Percentiles rank a stretch among this genome's conserved stretches.
These are phyloP conservation scores for sunflower (Helianthus annuus) DNA, from an alignment of 129 eudicot genomes.

Conservation along the genomic window DNA sequence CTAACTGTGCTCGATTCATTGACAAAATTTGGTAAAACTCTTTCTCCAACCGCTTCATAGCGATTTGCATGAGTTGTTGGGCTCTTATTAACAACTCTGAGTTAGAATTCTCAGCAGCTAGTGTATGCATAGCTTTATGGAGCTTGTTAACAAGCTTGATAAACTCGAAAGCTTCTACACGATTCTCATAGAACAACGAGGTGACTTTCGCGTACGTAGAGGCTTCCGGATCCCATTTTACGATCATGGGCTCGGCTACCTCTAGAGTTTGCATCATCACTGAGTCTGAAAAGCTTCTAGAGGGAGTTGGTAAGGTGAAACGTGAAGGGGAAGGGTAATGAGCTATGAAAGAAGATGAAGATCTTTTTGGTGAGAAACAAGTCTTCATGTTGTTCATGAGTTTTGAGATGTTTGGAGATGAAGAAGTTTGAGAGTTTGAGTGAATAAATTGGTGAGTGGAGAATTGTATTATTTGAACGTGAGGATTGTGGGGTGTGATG, in stretches of 20 bases:
- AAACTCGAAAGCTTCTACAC: constrained; percentile 52
- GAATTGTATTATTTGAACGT: not conserved
- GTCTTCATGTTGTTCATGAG: constrained; percentile 29
- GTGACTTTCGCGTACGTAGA: constrained; percentile 57
- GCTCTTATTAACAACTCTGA: constrained; percentile 49
- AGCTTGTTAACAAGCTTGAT: constrained; percentile 47
- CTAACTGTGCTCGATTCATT: constrained; percentile 53
- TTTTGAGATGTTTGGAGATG: not conserved
- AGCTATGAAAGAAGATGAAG: constrained; percentile 43
- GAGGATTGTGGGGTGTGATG: not conserved
- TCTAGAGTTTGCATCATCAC: constrained; percentile 48
- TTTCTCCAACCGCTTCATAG: constrained; percentile 66
- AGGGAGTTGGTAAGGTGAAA: constrained; percentile 34
- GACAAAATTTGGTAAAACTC: constrained; percentile 76
- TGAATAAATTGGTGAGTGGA: not conserved
- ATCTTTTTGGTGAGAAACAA: constrained; percentile 34
- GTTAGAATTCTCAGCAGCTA: constrained; percentile 37
- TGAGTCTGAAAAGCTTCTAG: constrained; percentile 43
- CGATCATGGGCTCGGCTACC: constrained; percentile 48
- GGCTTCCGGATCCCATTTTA: constrained; percentile 58
- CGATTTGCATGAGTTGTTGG: constrained; percentile 65
- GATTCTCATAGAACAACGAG: constrained; percentile 62
- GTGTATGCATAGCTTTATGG: constrained; percentile 61
- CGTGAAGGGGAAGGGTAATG: constrained; percentile 50
- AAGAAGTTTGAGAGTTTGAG: constrained; percentile 3